Base-by-base conservation (phyloP, 768 basidiomycete genomes). In the Fistulinella prunicolor region DNA sequence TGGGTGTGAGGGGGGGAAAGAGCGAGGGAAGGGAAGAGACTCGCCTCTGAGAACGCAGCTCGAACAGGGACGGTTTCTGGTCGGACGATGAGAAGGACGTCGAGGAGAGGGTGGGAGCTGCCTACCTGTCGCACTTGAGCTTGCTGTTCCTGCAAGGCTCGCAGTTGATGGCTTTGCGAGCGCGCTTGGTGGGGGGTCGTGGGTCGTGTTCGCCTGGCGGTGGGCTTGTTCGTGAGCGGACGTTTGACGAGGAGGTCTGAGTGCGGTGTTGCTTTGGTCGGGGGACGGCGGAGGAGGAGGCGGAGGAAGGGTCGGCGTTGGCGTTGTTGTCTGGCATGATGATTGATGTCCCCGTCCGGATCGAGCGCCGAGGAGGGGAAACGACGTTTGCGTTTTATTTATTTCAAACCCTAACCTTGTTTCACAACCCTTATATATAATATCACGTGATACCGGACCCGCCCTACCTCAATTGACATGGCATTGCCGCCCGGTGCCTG, bases 101-200 rank as follows among this genome's bases (percentile, higher is more conserved):
- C 5, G 22, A 6, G 12, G 13, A 3, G 20, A 24, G 12, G n/a
- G 22, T 20, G 17, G 17, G 47, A n/a, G 19, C 4, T 28, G 20
- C n/a, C 29, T 22, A 86, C 88, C 88, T 83, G 68, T 92, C 89
- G 72, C 89, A 92, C 70, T 92, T 90, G 58, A 91, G 80, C 70
- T 91, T 89, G 74, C 84, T 87, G 58, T 83, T 85, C 62, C 89
- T 77, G 71, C 89, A 92, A 3, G 89, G 89, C 58, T 89, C 88
- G 62, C 89, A 92, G 70, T 92, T 92, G 57, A 92, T 89, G 16
- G 89, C 88, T 62, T 91, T 91, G 50, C 89, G 76, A 0, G 89
- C 85, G 38, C 89, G 83, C 68, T 91, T 92, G 20, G 87, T 82
- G 3, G 87, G 86, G 0, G 84, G 84, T 0, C 81, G 74, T 21